Base-by-base conservation (phyloP, 768 basidiomycete species). In the Russula emetica region DNA sequence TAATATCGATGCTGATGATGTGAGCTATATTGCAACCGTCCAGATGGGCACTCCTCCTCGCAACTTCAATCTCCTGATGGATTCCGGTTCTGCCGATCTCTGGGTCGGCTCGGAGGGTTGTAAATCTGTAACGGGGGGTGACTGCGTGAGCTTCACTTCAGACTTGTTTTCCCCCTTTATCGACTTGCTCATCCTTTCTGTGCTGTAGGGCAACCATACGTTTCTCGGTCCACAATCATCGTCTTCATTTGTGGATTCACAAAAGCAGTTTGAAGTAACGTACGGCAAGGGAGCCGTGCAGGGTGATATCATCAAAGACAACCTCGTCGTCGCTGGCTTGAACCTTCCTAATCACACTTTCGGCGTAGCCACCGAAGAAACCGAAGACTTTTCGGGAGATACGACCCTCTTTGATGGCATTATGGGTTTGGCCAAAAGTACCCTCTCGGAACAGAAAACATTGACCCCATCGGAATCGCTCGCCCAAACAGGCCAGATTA, bases 401-500 rank as follows among this genome's bases (percentile, higher is more conserved):
- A 58, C 64, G 1, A 77, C 78, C 45, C 76, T 81, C 1, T 90
- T 88, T 66, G 87, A 90, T 70, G 88, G 90, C 18, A 73, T 92
- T 42, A 87, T 91, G 85, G 90, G 90, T 40, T 79, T 90, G 54
- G 90, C 87, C 7, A 78, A 86, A 75, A 87, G 86, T 55, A 75
- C 71, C 8, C 78, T 94, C 58, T 92, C 91, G 28, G 69, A 87
- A 64, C 85, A 94, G 72, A 67, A 76, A 50, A 80, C 81, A 3
- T 73, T 74, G 9, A 94, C 92, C 0, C 89, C 89, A 10, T 80
- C 90, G 36, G 90, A 94, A 74, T 74, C 87, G 1, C 78, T 94
- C 36, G 85, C 83, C 1, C 65, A 76, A 24, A 76, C 76, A 7
- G 84, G 84, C 36, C 75, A 83, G 58, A 85, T 94, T 61, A 66